Percentiles rank a stretch among this genome's conserved stretches.
Evolutionary conservation across 139 green algal species (phyloP).

Genomic region (Nannochloris sp.): DNA sequence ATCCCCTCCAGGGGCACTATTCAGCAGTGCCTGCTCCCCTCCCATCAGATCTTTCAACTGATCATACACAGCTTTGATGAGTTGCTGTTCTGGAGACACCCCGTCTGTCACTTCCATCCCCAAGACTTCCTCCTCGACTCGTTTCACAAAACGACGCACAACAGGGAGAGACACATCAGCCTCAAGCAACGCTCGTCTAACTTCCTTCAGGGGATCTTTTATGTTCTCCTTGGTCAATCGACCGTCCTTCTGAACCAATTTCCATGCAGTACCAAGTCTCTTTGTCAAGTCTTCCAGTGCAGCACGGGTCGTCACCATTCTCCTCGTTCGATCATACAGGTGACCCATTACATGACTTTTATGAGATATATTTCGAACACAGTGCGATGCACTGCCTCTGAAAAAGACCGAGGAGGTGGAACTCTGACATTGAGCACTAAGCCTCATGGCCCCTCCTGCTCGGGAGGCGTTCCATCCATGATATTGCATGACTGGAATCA

Average conservation of each 20-base stretch:
- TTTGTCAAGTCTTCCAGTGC: conserved; percentile 34
- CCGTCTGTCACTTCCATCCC: conserved; percentile 74
- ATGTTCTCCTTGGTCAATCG: conserved; percentile 92
- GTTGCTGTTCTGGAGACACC: conserved; percentile 82
- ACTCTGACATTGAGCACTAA: no score
- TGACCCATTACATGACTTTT: no score
- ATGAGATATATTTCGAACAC: no score
- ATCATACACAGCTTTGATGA: conserved; percentile 91
- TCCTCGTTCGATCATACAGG: no score
- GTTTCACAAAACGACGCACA: conserved; percentile 84
- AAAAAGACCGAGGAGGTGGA: no score
- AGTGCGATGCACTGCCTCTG: no score
- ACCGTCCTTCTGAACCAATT: conserved; percentile 64
- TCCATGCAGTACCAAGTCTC: conserved; percentile 69
- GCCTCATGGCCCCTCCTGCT: no score
- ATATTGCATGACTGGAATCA: no score
- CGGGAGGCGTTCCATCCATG: no score
- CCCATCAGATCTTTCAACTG: conserved; percentile 92
- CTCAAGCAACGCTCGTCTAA: conserved; percentile 90
- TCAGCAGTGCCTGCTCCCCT: conserved; percentile 48
- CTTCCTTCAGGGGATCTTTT: conserved; percentile 83
- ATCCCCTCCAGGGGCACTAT: conserved; percentile 17
- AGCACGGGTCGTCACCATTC: no score
- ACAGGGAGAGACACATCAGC: conserved; percentile 91
- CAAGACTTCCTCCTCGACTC: conserved; percentile 74